A percentile compares a stretch with the other conserved stretches of the same genome.
These are phyloP conservation scores for Chaetomiaceae sp. DNA, from an alignment of 2,329 filamentous ascomycete species.

Conservation along the genomic window DNA sequence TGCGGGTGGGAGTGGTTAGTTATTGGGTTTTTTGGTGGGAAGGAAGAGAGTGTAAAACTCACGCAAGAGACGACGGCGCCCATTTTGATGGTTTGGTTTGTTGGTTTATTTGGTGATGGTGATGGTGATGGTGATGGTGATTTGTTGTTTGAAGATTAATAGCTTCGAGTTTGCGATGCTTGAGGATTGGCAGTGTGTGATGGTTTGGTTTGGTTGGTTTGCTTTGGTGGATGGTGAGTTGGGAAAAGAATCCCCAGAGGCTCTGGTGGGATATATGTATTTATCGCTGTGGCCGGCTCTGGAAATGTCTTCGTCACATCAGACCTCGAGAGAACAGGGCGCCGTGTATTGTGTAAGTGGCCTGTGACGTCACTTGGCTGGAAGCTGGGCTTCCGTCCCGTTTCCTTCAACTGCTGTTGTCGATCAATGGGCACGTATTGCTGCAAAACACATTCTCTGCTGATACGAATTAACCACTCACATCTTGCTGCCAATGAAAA, in stretches of 20 bases:
- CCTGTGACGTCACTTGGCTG: conserved; percentile 16
- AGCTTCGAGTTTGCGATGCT: too few species aligned
- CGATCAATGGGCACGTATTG: not conserved
- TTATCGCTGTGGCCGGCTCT: not conserved
- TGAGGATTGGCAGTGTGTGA: not conserved
- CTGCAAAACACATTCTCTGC: too few species aligned
- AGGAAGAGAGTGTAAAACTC: conserved; percentile 40
- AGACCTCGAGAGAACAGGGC: not conserved
- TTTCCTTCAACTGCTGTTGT: not conserved
- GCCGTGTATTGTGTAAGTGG: conserved; percentile 10
- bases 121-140: too few species aligned
- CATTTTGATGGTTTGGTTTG: conserved; percentile 50
- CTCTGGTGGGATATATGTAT: conserved; percentile 1
- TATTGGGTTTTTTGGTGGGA: conserved; percentile 9
- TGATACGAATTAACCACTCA: too few species aligned
- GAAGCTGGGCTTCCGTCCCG: not conserved
- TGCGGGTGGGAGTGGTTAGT: conserved; percentile 33
- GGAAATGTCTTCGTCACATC: conserved; percentile 4
- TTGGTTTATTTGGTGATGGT: conserved; percentile 13
- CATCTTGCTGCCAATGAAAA: too few species aligned
- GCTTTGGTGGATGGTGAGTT: not conserved
- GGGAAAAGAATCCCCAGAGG: not conserved
- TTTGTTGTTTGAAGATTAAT: conserved; percentile 10
- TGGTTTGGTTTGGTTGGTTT: not conserved
- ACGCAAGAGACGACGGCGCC: conserved; percentile 81